Base-by-base conservation (phyloP, 2,329 filamentous ascomycete genomes). In the Torrubiella hemipterigena region DNA sequence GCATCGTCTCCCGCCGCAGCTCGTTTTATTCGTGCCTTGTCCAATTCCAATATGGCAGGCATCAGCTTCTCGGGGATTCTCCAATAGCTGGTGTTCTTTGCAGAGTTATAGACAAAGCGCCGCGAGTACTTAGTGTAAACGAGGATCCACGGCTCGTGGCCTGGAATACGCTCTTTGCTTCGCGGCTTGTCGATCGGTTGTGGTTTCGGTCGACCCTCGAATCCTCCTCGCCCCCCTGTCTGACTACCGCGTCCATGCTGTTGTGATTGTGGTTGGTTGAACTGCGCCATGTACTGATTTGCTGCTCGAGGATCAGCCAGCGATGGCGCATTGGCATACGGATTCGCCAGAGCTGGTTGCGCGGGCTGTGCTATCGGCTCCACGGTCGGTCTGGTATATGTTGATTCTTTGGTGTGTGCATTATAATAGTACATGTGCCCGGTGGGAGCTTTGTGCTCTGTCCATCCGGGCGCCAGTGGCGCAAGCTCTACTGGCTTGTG, bases 341-440 rank as follows among this genome's bases (percentile, higher is more conserved):
- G 39, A 49, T 50, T 37, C 56, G 54, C 29, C 61, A 42, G 32
- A 29, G 27, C 47, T 31, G 11, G 42, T 38, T n/a, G 41, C 35
- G 17, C 42, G 34, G 6, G 41, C 22, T 30, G 29, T 24, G 22
- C 33, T 23, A 23, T 32, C 4, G 39, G 39, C 23, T 42, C 39
- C 8, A 55, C 49, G 36, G 59, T 58, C n/a, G 87, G 87, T 20
- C 84, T 75, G 23, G 69, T 80, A 54, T 94, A 95, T 26, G 87
- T 94, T 1, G 87, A 94, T 47, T 83, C 72, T 46, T 91, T 85
- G 2, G 83, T 89, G 33, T 70, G 64, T 27, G 76, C 65, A 58
- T 94, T 80, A 61, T 93, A 91, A 57, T 87, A 95, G 60, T 94
- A 95, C 17, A 69, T 68, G 54, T 94, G 86, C 5, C 85, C 85